Conservation (phyloP, 768 basidiomycete species). For the Naganishia kalamii region DNA sequence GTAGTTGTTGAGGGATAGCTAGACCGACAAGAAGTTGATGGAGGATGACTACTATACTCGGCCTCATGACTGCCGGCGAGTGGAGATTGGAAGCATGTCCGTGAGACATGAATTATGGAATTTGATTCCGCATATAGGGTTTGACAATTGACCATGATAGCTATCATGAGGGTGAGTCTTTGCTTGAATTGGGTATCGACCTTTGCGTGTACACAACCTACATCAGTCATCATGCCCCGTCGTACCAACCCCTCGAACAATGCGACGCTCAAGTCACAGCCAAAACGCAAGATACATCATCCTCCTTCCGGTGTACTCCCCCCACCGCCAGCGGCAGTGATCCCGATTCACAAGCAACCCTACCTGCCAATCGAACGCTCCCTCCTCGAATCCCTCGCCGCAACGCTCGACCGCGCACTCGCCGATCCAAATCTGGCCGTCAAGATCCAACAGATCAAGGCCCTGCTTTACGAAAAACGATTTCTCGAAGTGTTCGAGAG, state of each 20-base stretch:
- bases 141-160: neutral
- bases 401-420: conserved; percentile 29
- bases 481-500: conserved; percentile 42
- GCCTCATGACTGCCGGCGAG: neutral
- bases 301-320: conserved; percentile 5
- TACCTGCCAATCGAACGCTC: conserved; percentile 32
- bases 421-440: conserved; percentile 27
- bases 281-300: conserved; percentile 17
- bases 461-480: conserved; percentile 38
- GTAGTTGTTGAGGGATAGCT: too few relatives aligned
- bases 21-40: too few relatives aligned
- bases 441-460: conserved; percentile 40
- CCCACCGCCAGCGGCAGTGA: neutral
- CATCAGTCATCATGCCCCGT: neutral
- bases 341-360: conserved; percentile 17
- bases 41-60: too few relatives aligned
- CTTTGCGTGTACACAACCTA: too few relatives aligned
- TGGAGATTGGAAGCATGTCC: neutral
- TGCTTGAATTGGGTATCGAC: too few relatives aligned
- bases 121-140: neutral
- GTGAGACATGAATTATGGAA: neutral
- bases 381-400: conserved; percentile 31
- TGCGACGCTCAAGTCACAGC: neutral
- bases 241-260: conserved; percentile 4
- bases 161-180: neutral